A percentile compares a stretch with the other conserved stretches of the same genome.
Evolutionary conservation across 1,139 yeast species (phyloP).

Genomic region (Blastobotrys apis): DNA sequence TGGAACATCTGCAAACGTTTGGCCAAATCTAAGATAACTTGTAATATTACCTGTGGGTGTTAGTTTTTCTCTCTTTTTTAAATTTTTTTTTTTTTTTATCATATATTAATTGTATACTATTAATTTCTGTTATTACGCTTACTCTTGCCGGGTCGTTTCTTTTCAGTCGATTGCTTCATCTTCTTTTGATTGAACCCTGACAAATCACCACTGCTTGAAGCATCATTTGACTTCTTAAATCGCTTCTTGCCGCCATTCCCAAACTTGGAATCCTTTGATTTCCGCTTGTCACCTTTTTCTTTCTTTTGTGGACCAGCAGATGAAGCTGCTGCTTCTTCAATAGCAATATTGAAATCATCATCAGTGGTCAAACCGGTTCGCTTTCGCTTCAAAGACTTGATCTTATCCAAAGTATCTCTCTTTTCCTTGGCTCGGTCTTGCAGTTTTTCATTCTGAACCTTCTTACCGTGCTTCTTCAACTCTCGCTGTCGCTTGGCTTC

Average conservation of each 20-base stretch:
- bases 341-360: slow-evolving; percentile 55
- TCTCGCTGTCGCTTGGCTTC: slow-evolving; percentile 94
- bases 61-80: not conserved
- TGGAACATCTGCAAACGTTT: slow-evolving; percentile 48
- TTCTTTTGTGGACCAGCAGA: slow-evolving; percentile 33
- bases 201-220: slow-evolving; percentile 67
- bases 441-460: slow-evolving; percentile 88
- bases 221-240: slow-evolving; percentile 67
- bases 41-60: not conserved
- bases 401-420: slow-evolving; percentile 84
- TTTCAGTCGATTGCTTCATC: slow-evolving; percentile 40
- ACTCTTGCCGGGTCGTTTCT: slow-evolving; percentile 70
- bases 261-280: slow-evolving; percentile 65
- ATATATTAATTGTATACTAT: not conserved
- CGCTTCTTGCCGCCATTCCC: slow-evolving; percentile 77
- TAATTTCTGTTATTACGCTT: slow-evolving; percentile 39
- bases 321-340: slow-evolving; percentile 79
- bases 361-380: slow-evolving; percentile 67
- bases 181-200: slow-evolving; percentile 56
- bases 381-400: slow-evolving; percentile 83
- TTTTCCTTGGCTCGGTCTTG: slow-evolving; percentile 94
- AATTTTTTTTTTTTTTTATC: not conserved
- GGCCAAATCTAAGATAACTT: slow-evolving; percentile 37
- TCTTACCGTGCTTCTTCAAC: slow-evolving; percentile 95
- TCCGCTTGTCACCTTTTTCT: slow-evolving; percentile 49